Evolutionary conservation across 2,329 filamentous ascomycete genomes (phyloP).

Genomic region (Fonsecaea monophora): DNA sequence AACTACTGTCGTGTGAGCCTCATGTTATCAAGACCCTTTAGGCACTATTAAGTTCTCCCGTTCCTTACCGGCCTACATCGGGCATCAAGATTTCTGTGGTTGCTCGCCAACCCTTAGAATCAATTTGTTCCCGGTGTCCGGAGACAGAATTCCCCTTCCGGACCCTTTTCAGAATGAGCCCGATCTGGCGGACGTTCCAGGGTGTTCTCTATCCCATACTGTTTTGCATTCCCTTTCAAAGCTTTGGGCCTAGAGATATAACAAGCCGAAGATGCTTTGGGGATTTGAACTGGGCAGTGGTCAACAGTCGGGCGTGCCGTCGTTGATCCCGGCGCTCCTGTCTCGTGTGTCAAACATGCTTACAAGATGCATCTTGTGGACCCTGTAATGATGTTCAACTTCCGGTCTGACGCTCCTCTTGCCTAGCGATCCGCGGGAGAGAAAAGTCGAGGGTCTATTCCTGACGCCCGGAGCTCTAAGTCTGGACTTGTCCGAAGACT

Average conservation of each 20-base stretch:
- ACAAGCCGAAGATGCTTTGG: not conserved
- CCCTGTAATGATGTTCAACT: constrained; percentile 3
- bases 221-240: not conserved
- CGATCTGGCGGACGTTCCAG: not conserved
- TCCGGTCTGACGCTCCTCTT: not conserved
- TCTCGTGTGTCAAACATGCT: constrained; percentile 1
- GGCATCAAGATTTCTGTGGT: constrained; percentile 2
- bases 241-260: not conserved
- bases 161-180: constrained; percentile 2
- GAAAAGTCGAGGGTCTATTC: not conserved
- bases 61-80: constrained; percentile 5
- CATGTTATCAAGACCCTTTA: not conserved
- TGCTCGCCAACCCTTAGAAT: constrained; percentile 10
- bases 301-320: not conserved
- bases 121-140: constrained; percentile 8
- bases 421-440: not conserved
- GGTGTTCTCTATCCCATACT: not conserved
- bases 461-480: not conserved
- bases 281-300: not conserved
- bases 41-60: constrained; percentile 3
- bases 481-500: not conserved
- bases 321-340: not conserved
- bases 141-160: not conserved
- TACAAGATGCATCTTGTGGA: constrained; percentile 4
- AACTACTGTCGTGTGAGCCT: not conserved